Conservation (phyloP, 768 basidiomycete genomes). For the Russula sp. region DNA sequence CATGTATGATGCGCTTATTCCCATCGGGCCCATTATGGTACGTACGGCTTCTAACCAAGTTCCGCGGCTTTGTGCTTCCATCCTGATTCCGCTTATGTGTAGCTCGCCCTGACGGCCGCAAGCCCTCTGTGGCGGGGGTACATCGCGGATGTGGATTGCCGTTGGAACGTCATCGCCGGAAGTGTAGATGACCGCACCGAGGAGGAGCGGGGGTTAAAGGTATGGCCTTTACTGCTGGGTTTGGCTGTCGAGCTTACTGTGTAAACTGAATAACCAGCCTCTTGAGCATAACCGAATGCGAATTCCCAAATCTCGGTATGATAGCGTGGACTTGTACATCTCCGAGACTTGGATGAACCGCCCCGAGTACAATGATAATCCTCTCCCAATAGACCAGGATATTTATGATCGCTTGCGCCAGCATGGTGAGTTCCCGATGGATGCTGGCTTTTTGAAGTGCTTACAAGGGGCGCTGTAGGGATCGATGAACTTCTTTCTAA, state of each 20-base stretch:
- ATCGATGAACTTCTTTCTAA: conserved; percentile 82
- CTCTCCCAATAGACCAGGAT: conserved; percentile 66
- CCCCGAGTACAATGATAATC: conserved; percentile 89
- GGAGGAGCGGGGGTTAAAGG: conserved; percentile 88
- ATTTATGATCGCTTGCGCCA: conserved; percentile 67
- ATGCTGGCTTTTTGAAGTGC: not conserved
- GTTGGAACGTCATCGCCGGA: conserved; percentile 99
- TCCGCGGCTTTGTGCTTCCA: not conserved
- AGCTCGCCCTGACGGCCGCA: conserved; percentile 92
- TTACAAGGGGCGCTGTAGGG: conserved; percentile 38
- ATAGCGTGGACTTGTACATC: conserved; percentile 91
- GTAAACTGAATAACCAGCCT: conserved; percentile 42
- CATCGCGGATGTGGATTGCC: conserved; percentile 93
- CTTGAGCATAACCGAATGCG: conserved; percentile 61
- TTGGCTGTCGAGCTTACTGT: conserved; percentile 8
- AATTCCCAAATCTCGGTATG: conserved; percentile 97
- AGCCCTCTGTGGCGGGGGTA: conserved; percentile 94
- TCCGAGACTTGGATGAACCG: conserved; percentile 82
- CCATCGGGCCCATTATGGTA: conserved; percentile 93
- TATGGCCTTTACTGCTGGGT: conserved; percentile 25
- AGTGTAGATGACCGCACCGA: conserved; percentile 95
- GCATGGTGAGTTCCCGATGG: conserved; percentile 50
- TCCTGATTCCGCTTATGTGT: conserved; percentile 10
- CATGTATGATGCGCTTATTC: conserved; percentile 94
- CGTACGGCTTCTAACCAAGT: conserved; percentile 18